Evolutionary conservation across 2,329 filamentous ascomycete species (phyloP).

Genomic region (Ilyonectria mors-panacis): DNA sequence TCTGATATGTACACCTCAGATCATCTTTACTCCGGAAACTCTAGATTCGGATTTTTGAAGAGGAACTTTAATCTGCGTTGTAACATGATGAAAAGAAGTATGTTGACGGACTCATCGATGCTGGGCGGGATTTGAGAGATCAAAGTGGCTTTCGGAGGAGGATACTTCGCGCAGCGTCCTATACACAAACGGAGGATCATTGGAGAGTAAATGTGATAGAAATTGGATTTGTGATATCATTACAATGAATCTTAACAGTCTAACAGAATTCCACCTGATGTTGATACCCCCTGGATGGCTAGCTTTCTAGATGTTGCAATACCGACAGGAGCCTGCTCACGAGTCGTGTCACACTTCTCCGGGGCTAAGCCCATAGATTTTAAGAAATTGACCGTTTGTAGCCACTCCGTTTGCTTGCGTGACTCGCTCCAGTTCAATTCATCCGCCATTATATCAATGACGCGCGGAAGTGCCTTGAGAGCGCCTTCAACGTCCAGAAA

Average conservation of each 20-base stretch:
- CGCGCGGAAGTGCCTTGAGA: conserved; percentile 75
- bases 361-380: conserved; percentile 60
- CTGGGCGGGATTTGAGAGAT: no score
- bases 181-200: no score
- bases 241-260: neutral
- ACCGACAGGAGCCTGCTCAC: conserved; percentile 32
- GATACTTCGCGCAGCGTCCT: no score
- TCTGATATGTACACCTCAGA: no score
- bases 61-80: no score
- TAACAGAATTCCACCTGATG: conserved; percentile 8
- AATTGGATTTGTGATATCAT: no score
- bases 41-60: no score
- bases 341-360: conserved; percentile 40
- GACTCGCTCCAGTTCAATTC: conserved; percentile 76
- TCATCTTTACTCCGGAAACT: no score
- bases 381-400: conserved; percentile 64
- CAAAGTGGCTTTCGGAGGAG: no score
- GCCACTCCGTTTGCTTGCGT: conserved; percentile 70
- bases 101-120: no score
- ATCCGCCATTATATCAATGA: conserved; percentile 81
- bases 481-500: conserved; percentile 82
- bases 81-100: no score
- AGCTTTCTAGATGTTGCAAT: neutral
- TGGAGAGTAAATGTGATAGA: no score
- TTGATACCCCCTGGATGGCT: neutral